These are phyloP conservation scores for Paraleonurus japonicus DNA, from an alignment of 257 asterid species.

Conservation along the genomic window DNA sequence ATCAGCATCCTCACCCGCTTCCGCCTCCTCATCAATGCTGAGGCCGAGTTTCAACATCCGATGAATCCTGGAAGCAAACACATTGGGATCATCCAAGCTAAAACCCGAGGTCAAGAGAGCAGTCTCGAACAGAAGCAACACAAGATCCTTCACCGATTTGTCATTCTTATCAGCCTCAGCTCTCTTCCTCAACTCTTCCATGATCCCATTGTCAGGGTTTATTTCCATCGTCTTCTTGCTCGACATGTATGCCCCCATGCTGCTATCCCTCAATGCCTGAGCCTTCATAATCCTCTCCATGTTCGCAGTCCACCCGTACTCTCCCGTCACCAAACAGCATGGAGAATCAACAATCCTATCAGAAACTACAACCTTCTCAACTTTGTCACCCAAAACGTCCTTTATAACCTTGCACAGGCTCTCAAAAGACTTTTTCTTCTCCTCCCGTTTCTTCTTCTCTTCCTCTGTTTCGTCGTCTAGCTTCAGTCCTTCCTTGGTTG, in stretches of 20 bases:
- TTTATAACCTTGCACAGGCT: slow-evolving; percentile 66
- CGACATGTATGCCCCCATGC: slow-evolving; percentile 82
- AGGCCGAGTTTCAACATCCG: slow-evolving; percentile 79
- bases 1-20: slow-evolving; percentile 50
- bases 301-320: slow-evolving; percentile 77
- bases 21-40: slow-evolving; percentile 81
- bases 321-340: slow-evolving; percentile 76
- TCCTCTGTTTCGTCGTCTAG: slow-evolving; percentile 71
- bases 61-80: slow-evolving; percentile 66
- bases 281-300: slow-evolving; percentile 88
- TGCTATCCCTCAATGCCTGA: slow-evolving; percentile 70
- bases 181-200: slow-evolving; percentile 81
- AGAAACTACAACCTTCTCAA: slow-evolving; percentile 72
- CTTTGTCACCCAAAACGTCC: slow-evolving; percentile 70
- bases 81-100: slow-evolving; percentile 76
- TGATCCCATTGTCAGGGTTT: slow-evolving; percentile 75
- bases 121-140: slow-evolving; percentile 64
- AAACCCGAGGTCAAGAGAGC: slow-evolving; percentile 79
- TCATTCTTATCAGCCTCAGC: slow-evolving; percentile 80
- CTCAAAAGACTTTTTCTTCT: slow-evolving; percentile 69
- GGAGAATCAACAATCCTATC: slow-evolving; percentile 84
- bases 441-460: slow-evolving; percentile 64
- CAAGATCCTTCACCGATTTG: slow-evolving; percentile 75
- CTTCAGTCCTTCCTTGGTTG: slow-evolving; percentile 75
- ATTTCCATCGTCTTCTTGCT: slow-evolving; percentile 93